Evolutionary conservation across 2,329 filamentous ascomycete species (phyloP).

Genomic region (Talaromyces amestolkiae): DNA sequence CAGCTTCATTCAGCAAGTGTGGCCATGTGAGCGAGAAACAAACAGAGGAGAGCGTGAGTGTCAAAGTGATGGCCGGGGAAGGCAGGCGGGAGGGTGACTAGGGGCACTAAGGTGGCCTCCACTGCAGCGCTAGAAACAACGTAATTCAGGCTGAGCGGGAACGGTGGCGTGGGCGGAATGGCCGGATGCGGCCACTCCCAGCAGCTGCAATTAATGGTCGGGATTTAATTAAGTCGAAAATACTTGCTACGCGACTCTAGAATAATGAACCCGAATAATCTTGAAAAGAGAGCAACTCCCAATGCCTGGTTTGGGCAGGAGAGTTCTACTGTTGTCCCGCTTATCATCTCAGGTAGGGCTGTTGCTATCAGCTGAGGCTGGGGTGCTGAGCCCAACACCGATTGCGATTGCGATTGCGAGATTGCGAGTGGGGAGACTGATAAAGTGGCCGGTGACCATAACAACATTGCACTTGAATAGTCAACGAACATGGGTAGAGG

Average conservation of each 20-base stretch:
- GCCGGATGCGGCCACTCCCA: slow-evolving; percentile 20
- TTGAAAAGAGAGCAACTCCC: neutral
- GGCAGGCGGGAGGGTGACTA: slow-evolving; percentile 1
- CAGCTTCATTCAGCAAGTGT: slow-evolving; percentile 18
- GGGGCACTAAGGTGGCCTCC: slow-evolving; percentile 16
- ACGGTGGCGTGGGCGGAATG: slow-evolving; percentile 24
- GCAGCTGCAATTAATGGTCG: neutral
- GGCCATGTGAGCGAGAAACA: slow-evolving; percentile 29
- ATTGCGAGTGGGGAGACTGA: neutral
- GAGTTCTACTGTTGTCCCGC: neutral
- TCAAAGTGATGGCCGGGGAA: neutral
- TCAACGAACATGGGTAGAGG: neutral
- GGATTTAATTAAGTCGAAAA: neutral
- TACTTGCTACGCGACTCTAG: neutral
- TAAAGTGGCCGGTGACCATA: neutral
- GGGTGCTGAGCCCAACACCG: neutral
- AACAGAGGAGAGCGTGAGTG: slow-evolving; percentile 16
- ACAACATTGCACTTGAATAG: neutral
- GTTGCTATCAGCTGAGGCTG: neutral
- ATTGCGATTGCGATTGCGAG: neutral
- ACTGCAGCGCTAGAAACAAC: slow-evolving; percentile 11
- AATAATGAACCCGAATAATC: neutral
- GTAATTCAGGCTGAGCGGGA: slow-evolving; percentile 25
- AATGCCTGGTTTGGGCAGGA: neutral
- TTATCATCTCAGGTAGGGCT: slow-evolving; percentile 6